phyloP scores from a whole-genome alignment of 192 early-diverging fungal species.

The Backusella sp. region DNA sequence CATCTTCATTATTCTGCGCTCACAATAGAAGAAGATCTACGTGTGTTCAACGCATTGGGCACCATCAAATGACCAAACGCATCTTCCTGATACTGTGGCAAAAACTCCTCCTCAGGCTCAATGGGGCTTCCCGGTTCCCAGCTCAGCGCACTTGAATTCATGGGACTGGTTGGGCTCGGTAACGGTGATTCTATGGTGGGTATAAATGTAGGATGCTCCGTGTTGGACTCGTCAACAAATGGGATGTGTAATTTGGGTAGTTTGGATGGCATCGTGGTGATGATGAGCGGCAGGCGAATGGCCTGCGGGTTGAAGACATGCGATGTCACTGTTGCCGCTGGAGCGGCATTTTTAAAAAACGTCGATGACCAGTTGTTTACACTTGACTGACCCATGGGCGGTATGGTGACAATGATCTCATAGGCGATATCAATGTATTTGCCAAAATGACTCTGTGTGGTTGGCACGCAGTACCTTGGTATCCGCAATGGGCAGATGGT shows the following conservation, averaged over 20 bases:
- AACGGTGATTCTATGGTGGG: not conserved
- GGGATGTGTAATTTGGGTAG: not conserved
- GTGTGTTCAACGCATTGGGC: not conserved
- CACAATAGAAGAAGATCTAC: not conserved
- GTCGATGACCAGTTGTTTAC: not conserved
- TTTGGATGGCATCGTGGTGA: not conserved
- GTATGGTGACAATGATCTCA: slow-evolving; percentile 21
- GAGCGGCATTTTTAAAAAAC: not conserved
- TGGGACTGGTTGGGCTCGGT: not conserved
- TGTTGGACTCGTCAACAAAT: not conserved
- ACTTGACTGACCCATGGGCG: slow-evolving; percentile 6
- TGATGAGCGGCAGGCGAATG: not conserved
- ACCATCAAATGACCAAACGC: slow-evolving; percentile 7
- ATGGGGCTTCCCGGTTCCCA: not conserved
- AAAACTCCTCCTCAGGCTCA: not conserved
- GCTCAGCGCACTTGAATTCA: not conserved
- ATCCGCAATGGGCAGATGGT: slow-evolving; percentile 16
- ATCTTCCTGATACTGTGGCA: not conserved
- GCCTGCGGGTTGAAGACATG: not conserved
- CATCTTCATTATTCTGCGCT: not conserved
- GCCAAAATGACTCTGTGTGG: slow-evolving; percentile 16
- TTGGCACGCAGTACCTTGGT: slow-evolving; percentile 18
- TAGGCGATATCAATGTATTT: slow-evolving; percentile 21
- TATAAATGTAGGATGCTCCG: not conserved
- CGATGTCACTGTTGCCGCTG: not conserved